Evolutionary conservation across 1,139 yeast genomes (phyloP), one percentile per base, ranked within the genome.

Genomic region (Groenewaldozyma auringiensis): DNA sequence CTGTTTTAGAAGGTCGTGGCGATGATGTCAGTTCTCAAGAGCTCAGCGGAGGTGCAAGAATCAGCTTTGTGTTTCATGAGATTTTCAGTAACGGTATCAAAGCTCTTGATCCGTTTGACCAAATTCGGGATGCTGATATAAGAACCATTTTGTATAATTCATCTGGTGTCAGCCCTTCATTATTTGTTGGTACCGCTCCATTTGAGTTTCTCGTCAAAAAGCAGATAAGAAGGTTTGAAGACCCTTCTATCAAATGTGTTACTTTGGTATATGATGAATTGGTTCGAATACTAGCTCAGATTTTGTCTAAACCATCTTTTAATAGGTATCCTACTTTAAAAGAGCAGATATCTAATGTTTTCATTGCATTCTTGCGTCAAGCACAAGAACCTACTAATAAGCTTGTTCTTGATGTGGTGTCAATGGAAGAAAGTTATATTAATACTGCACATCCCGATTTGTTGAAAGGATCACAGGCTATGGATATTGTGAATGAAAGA

Each of bases 371-470:
- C 60, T 74, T 92, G 62, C 81, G 94, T 65, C 83, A 79, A 47
- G 83, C 86, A 29, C 76, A 87, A 58, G 64, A 78, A 29, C 97
- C 98, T 48, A 87, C 98, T 22, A 87, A 83, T 63, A 76, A 77
- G 45, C 85, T 92, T 61, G 95, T 89, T 37, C 66, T 74, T 22
- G 97, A 92, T 64, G 74, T 92, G 48, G 88, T 92, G 55, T 71
- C 68, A 52, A 71, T 95, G 52, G 98, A 92, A 67, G 94, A 88
- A 60, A 84, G 95, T 3, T 92, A 92, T 67, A 88, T 92, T 54
- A 92, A 92, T 66, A 92, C 98, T 16, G 97, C 96, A 2, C 98
- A 92, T 63, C 98, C 98, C 2, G 98, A 92, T 64, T 77, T 92
- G 60, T 75, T 92, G 58, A 89, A 86, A 64, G 98, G 98, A 38